A percentile compares a stretch with the other conserved stretches of the same genome.
phyloP scores from a whole-genome alignment of 2,329 filamentous ascomycete genomes.

The Trichoderma sp. region DNA sequence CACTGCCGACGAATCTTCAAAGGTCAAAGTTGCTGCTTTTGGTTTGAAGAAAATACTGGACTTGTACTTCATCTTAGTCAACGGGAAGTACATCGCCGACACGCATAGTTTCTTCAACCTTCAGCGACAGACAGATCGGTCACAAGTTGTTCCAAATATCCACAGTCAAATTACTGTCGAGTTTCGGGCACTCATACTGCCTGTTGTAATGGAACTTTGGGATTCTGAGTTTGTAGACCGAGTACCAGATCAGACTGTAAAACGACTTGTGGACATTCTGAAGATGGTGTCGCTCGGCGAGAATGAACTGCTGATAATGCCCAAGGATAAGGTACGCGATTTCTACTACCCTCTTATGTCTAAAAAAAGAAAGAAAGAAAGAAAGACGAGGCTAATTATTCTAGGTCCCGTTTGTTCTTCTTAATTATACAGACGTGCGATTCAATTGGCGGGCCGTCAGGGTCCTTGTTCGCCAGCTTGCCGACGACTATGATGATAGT shows the following conservation, averaged over 20 bases:
- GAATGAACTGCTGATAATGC: constrained; percentile 62
- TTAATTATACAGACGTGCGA: constrained; percentile 42
- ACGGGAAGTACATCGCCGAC: constrained; percentile 76
- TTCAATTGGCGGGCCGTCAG: constrained; percentile 46
- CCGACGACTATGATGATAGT: constrained; percentile 46
- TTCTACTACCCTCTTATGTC: background rate
- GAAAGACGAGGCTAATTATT: background rate
- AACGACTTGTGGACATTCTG: constrained; percentile 78
- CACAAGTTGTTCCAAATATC: constrained; percentile 39
- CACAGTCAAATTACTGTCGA: constrained; percentile 81
- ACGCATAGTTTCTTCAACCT: constrained; percentile 58
- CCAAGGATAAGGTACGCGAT: constrained; percentile 54
- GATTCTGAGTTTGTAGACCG: constrained; percentile 80
- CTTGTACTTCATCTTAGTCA: constrained; percentile 73
- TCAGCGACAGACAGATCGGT: constrained; percentile 41
- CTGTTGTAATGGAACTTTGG: constrained; percentile 77
- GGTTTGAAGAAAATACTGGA: constrained; percentile 79
- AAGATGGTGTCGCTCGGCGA: constrained; percentile 76
- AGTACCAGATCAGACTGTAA: constrained; percentile 70
- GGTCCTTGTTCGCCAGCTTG: constrained; percentile 33
- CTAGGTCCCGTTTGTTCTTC: constrained; percentile 35
- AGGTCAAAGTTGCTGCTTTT: constrained; percentile 49
- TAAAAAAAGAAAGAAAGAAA: too few relatives aligned
- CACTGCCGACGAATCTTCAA: constrained; percentile 44
- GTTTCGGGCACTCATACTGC: constrained; percentile 74